A percentile compares a stretch with the other conserved stretches of the same genome.
These are phyloP conservation scores for Chrysosporium keratinophilum DNA, from an alignment of 2,329 filamentous ascomycete species.

Conservation along the genomic window DNA sequence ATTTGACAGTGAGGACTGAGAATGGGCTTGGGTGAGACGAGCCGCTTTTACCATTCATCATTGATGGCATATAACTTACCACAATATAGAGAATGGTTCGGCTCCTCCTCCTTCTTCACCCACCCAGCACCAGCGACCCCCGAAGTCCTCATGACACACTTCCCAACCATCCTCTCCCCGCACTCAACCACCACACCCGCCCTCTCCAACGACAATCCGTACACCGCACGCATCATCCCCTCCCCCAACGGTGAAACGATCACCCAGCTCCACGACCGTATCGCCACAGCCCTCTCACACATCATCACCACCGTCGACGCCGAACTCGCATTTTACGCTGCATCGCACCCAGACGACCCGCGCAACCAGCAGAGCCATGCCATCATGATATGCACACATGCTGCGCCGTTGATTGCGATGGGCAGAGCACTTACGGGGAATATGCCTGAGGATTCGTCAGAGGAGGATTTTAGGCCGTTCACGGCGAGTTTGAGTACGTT, in stretches of 20 bases:
- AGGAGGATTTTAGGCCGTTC: conserved; percentile 74
- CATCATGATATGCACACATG: conserved; percentile 77
- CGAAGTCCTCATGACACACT: conserved; percentile 53
- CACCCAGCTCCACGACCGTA: conserved; percentile 65
- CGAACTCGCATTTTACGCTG: conserved; percentile 34
- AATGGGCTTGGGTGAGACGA: conserved; percentile 41
- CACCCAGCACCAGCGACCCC: conserved; percentile 68
- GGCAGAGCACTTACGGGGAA: conserved; percentile 69
- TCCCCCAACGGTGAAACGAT: conserved; percentile 67
- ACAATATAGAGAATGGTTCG: conserved; percentile 68
- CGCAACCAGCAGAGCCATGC: conserved; percentile 38
- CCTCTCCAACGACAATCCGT: conserved; percentile 33
- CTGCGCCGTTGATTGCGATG: conserved; percentile 76
- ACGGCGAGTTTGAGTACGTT: conserved; percentile 73
- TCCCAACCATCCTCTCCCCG: conserved; percentile 43
- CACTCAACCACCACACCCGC: background rate
- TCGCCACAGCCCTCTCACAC: conserved; percentile 57
- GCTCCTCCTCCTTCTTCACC: conserved; percentile 63
- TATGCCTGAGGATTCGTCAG: conserved; percentile 60
- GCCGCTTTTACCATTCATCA: background rate
- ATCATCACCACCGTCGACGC: conserved; percentile 64
- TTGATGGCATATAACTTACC: background rate
- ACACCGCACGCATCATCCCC: conserved; percentile 58
- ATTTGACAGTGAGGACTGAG: conserved; percentile 40
- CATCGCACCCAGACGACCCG: conserved; percentile 49